phyloP scores from a whole-genome alignment of 2,329 filamentous ascomycete genomes.

The Exophiala bonariae region DNA sequence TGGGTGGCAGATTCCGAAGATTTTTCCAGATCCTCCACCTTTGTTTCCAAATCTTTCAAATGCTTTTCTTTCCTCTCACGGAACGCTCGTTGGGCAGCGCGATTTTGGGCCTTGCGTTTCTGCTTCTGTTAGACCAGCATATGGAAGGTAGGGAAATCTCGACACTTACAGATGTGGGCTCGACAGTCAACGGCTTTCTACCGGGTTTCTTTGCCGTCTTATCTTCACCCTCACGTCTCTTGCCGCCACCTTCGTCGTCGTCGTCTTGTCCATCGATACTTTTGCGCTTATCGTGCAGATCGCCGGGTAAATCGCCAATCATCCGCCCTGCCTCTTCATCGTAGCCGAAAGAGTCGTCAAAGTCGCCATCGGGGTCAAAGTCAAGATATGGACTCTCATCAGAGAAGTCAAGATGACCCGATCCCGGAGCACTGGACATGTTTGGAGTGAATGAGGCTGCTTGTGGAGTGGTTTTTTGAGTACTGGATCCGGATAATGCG shows the following conservation, averaged over 20 bases:
- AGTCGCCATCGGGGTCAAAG: slow-evolving; percentile 75
- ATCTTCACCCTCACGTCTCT: slow-evolving; percentile 78
- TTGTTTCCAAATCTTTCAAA: slow-evolving; percentile 52
- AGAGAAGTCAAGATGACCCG: slow-evolving; percentile 52
- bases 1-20: slow-evolving; percentile 77
- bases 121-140: slow-evolving; percentile 27
- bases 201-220: slow-evolving; percentile 94
- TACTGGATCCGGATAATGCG: slow-evolving; percentile 1
- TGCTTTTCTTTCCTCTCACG: slow-evolving; percentile 91
- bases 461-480: slow-evolving; percentile 9
- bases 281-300: slow-evolving; percentile 63
- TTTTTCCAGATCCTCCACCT: slow-evolving; percentile 70
- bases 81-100: slow-evolving; percentile 89
- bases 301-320: slow-evolving; percentile 70
- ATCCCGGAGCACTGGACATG: slow-evolving; percentile 39
- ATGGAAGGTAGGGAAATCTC: too few relatives aligned
- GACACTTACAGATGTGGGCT: slow-evolving; percentile 85
- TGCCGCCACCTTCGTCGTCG: slow-evolving; percentile 67
- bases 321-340: slow-evolving; percentile 61
- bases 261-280: slow-evolving; percentile 51
- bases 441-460: slow-evolving; percentile 47
- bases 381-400: slow-evolving; percentile 83
- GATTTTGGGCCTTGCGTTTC: slow-evolving; percentile 82
- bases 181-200: slow-evolving; percentile 90
- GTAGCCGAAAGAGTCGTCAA: slow-evolving; percentile 74